Percentiles rank a stretch among this genome's conserved stretches.
Evolutionary conservation across 805 yeast species (phyloP).

Genomic region (Kluyveromyces wickerhamii): DNA sequence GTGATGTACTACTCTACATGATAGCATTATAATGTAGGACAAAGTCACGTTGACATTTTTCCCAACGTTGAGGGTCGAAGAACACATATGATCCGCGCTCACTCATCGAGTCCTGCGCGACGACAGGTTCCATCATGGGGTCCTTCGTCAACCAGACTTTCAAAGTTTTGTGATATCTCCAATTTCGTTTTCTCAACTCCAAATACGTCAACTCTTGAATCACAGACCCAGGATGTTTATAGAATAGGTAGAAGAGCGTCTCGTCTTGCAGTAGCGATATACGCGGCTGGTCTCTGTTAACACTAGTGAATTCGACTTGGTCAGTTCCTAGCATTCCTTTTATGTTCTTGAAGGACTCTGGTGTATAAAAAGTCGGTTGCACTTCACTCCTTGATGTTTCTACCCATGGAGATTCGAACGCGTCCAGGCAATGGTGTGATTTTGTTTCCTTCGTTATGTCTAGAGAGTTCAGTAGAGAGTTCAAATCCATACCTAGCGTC

Average conservation of each 20-base stretch:
- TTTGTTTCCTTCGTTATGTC: slow-evolving; percentile 21
- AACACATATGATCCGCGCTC: slow-evolving; percentile 91
- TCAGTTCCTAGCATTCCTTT: slow-evolving; percentile 23
- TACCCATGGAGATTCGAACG: slow-evolving; percentile 89
- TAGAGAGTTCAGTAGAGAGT: slow-evolving; percentile 28
- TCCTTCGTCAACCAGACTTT: slow-evolving; percentile 97
- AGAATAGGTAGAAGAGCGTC: slow-evolving; percentile 86
- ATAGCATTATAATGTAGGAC: slow-evolving; percentile 53
- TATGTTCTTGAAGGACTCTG: slow-evolving; percentile 42
- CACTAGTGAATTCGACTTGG: slow-evolving; percentile 29
- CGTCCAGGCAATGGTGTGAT: slow-evolving; percentile 27
- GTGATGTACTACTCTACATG: too few species aligned
- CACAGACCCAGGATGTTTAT: slow-evolving; percentile 86
- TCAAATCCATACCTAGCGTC: slow-evolving; percentile 29
- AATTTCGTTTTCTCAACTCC: slow-evolving; percentile 83
- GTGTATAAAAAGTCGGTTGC: slow-evolving; percentile 71
- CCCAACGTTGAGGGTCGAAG: slow-evolving; percentile 96
- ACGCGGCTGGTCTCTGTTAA: slow-evolving; percentile 35
- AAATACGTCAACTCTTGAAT: slow-evolving; percentile 91
- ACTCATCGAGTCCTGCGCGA: slow-evolving; percentile 60
- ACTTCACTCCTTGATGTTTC: slow-evolving; percentile 87
- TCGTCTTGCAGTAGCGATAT: slow-evolving; percentile 73
- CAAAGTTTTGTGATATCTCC: slow-evolving; percentile 94
- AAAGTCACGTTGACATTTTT: slow-evolving; percentile 73
- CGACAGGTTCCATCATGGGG: slow-evolving; percentile 79